phyloP scores from a whole-genome alignment of 202 grass and related monocot genomes.

The Hordeum pubiflorum region DNA sequence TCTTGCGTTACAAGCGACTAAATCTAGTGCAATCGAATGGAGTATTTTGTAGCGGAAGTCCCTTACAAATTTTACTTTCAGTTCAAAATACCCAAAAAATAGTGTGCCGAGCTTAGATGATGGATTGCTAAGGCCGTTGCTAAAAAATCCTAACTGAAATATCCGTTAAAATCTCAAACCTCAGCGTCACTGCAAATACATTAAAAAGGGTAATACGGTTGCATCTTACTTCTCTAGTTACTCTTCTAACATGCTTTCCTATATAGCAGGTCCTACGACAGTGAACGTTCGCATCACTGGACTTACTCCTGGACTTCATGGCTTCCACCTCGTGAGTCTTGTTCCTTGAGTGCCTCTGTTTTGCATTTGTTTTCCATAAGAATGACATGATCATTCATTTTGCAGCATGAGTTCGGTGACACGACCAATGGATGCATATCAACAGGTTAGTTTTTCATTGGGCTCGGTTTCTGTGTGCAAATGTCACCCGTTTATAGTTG shows the following conservation, averaged over 20 bases:
- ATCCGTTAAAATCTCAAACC: neutral
- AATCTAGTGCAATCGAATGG: no score
- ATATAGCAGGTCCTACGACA: slow-evolving; percentile 56
- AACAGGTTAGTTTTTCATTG: slow-evolving; percentile 45
- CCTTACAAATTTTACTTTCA: neutral
- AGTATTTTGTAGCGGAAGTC: neutral
- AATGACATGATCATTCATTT: slow-evolving; percentile 1
- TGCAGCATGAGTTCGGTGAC: slow-evolving; percentile 90
- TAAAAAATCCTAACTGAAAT: neutral
- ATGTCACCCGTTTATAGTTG: neutral
- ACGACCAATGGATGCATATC: slow-evolving; percentile 99
- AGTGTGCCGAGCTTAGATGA: neutral
- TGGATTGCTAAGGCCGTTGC: neutral
- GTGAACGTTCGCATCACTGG: slow-evolving; percentile 68
- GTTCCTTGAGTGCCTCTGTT: neutral
- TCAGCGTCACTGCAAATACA: neutral
- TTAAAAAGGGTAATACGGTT: neutral
- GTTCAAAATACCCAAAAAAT: neutral
- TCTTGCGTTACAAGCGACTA: neutral
- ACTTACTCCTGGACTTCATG: slow-evolving; percentile 74
- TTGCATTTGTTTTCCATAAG: neutral
- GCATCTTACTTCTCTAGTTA: neutral
- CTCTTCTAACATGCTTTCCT: neutral
- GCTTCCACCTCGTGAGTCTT: slow-evolving; percentile 67
- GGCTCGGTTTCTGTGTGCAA: no score